Evolutionary conservation across 1,284 basidiomycete species (phyloP).

Genomic region (Leccinum angustisporum): DNA sequence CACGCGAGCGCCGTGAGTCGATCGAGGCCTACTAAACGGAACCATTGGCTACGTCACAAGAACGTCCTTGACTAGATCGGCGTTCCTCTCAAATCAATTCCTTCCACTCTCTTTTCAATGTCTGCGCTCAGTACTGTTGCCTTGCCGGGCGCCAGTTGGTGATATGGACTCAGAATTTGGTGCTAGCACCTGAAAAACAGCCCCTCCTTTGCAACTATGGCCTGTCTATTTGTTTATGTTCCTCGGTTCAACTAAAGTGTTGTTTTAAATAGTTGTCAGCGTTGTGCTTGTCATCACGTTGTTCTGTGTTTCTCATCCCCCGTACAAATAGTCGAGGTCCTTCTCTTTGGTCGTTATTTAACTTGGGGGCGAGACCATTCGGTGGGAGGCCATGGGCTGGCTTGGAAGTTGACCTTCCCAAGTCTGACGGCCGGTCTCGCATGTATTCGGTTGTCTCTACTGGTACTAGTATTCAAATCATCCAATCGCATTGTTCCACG

Average conservation of each 20-base stretch:
- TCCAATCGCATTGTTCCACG: slow-evolving; percentile 20
- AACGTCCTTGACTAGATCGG: slow-evolving; percentile 6
- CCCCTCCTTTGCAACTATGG: slow-evolving; percentile 32
- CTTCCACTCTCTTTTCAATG: slow-evolving; percentile 25
- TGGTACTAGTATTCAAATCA: background rate
- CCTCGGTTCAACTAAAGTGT: slow-evolving; percentile 21
- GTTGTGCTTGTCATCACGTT: slow-evolving; percentile 32
- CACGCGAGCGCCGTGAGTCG: slow-evolving; percentile 68
- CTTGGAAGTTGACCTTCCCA: slow-evolving; percentile 41
- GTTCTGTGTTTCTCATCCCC: slow-evolving; percentile 14
- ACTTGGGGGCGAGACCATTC: slow-evolving; percentile 12
- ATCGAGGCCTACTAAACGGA: slow-evolving; percentile 54
- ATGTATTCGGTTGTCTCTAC: slow-evolving; percentile 8
- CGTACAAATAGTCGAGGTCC: slow-evolving; percentile 17
- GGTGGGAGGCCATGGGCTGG: slow-evolving; percentile 12
- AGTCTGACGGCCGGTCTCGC: slow-evolving; percentile 8
- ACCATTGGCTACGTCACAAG: slow-evolving; percentile 2
- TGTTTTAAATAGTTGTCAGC: slow-evolving; percentile 31
- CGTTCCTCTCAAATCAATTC: slow-evolving; percentile 12
- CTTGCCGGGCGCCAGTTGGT: slow-evolving; percentile 11
- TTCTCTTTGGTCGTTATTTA: slow-evolving; percentile 22
- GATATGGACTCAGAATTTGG: slow-evolving; percentile 28
- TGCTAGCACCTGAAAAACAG: slow-evolving; percentile 29
- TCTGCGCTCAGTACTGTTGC: slow-evolving; percentile 13
- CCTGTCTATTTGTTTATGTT: slow-evolving; percentile 27